Percentiles rank a stretch among this genome's conserved stretches.
Conservation (phyloP, 192 early-diverging fungal genomes). For the Geranomyces michiganensis region DNA sequence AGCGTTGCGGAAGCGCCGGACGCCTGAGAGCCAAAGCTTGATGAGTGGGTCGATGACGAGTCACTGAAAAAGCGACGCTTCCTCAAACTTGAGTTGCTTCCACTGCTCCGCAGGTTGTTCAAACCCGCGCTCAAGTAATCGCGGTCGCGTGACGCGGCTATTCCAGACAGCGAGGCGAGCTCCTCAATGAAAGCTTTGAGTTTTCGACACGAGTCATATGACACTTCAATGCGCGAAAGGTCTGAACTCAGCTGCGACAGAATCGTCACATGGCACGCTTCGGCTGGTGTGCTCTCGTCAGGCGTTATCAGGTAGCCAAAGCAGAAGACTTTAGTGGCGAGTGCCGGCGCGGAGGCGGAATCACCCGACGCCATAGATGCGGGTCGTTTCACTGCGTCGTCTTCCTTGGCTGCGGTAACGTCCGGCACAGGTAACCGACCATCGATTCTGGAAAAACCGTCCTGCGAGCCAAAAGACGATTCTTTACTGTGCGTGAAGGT, state of each 20-base stretch:
- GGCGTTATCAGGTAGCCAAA: slow-evolving; percentile 49
- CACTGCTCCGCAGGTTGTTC: neutral
- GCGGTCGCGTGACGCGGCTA: neutral
- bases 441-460: neutral
- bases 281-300: slow-evolving; percentile 24
- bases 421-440: neutral
- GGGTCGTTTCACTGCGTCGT: neutral
- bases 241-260: slow-evolving; percentile 48
- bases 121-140: neutral
- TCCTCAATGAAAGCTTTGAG: slow-evolving; percentile 62
- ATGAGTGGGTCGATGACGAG: neutral
- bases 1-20: neutral
- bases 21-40: neutral
- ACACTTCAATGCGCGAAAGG: slow-evolving; percentile 44
- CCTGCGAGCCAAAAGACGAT: neutral
- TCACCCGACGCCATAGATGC: too few relatives aligned
- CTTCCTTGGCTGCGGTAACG: neutral
- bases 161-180: slow-evolving; percentile 30
- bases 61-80: slow-evolving; percentile 32
- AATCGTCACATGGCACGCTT: slow-evolving; percentile 43
- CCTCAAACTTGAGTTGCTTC: neutral
- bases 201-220: slow-evolving; percentile 37
- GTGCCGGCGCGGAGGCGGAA: too few relatives aligned
- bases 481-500: neutral
- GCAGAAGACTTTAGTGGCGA: neutral